These are phyloP conservation scores for Cyclaneusma minus DNA, from an alignment of 2,329 filamentous ascomycete species.

Conservation along the genomic window DNA sequence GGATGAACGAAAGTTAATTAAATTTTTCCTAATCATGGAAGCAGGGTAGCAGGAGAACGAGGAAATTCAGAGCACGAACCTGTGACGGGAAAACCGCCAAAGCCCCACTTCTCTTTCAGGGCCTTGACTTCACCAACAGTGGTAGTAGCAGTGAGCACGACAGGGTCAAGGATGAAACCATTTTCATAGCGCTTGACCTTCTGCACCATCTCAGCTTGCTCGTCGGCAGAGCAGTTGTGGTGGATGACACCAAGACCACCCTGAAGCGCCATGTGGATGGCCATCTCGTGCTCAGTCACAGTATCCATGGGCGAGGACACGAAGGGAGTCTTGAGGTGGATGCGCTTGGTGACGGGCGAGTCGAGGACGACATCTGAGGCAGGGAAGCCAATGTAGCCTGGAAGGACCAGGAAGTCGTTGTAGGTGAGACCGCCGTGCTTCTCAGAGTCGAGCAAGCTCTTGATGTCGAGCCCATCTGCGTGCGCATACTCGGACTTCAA, in stretches of 20 bases:
- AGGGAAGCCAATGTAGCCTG: constrained; percentile 95
- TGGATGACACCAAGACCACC: constrained; percentile 90
- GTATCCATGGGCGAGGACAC: constrained; percentile 99
- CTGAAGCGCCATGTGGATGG: constrained; percentile 87
- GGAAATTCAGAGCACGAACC: constrained; percentile 45
- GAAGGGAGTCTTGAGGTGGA: constrained; percentile 90
- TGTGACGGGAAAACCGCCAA: constrained; percentile 95
- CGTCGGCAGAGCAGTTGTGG: constrained; percentile 97
- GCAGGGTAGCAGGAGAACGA: constrained; percentile 17
- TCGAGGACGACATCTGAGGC: constrained; percentile 81
- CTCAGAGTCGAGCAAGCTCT: constrained; percentile 79
- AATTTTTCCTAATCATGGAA: constrained; percentile 66
- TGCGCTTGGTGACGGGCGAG: constrained; percentile 85
- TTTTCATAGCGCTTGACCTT: constrained; percentile 99
- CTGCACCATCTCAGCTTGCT: constrained; percentile 95
- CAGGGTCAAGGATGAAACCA: constrained; percentile 92
- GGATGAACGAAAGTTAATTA: constrained; percentile 99
- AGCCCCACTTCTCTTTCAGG: constrained; percentile 95
- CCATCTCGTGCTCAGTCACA: constrained; percentile 98
- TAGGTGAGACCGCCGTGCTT: constrained; percentile 90
- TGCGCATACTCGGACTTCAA: constrained; percentile 62
- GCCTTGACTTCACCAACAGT: constrained; percentile 84
- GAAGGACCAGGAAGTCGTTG: constrained; percentile 95
- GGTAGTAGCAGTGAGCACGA: constrained; percentile 75
- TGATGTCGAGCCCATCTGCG: constrained; percentile 74